Percentiles rank a stretch among this genome's conserved stretches.
Conservation (phyloP, 2,329 filamentous ascomycete species). For the Botrytis porri region DNA sequence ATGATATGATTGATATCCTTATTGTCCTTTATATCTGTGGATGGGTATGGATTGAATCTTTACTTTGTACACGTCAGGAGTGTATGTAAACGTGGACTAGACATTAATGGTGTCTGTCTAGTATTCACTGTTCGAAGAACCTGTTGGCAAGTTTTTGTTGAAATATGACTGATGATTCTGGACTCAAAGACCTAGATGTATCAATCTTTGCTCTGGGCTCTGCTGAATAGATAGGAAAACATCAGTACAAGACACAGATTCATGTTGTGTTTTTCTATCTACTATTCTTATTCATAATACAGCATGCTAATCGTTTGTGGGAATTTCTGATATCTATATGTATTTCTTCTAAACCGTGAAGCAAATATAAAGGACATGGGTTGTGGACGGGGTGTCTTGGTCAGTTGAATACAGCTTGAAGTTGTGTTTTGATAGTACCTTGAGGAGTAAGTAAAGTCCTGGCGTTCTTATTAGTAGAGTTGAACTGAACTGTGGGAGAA, state of each 20-base stretch:
- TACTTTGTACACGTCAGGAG: not conserved
- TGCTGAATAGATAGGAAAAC: not conserved
- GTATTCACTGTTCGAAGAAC: not conserved
- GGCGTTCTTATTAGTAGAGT: fast-evolving
- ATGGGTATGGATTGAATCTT: not conserved
- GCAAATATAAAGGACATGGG: not conserved
- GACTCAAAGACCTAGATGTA: too few species aligned
- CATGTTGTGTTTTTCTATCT: not conserved
- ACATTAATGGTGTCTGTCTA: not conserved
- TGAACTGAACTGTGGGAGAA: not conserved
- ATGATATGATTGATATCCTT: not conserved
- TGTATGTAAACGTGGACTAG: not conserved
- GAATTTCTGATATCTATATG: not conserved
- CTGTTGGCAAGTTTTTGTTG: too few species aligned
- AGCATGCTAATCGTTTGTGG: not conserved
- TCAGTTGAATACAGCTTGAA: too few species aligned
- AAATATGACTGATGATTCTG: not conserved
- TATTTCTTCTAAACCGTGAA: not conserved
- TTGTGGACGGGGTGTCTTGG: too few species aligned
- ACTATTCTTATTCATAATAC: not conserved
- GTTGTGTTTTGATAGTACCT: too few species aligned
- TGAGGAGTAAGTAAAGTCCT: not conserved
- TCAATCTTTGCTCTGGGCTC: not conserved
- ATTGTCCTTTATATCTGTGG: fast-evolving
- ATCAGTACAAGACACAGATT: fast-evolving